Evolutionary conservation across 1,284 basidiomycete species (phyloP), one percentile per base, ranked within the genome.

Genomic region (Ganoderma meredithae): DNA sequence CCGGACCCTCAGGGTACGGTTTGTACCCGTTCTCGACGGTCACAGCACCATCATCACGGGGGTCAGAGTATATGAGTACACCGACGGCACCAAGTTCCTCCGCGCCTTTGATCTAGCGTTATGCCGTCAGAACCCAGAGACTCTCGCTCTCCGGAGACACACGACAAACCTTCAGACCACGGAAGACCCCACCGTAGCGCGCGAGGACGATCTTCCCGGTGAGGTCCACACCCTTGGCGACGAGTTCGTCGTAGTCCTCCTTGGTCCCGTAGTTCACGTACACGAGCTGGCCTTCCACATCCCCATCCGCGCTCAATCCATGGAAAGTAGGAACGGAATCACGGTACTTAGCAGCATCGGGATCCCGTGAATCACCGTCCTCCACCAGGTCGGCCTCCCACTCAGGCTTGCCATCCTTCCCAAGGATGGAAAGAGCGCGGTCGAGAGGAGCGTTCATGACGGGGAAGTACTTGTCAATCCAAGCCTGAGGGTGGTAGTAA

Each of bases 391-490:
- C 84, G 13, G 91, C 95, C 44, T 82, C 83, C 90, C 92, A 95
- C 8, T 86, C 79, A n/a, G 85, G 76, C n/a, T 79, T 73, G 0
- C 88, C 89, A 58, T 88, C 81, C 5, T 82, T 80, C 43, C 81
- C 85, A 27, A 94, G 76, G 44, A 95, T 87, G 64, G 89, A 83
- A 1, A 95, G 79, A 64, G 83, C 84, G 65, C 86, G 86, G 65
- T 90, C 86, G 7, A 91, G 81, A 3, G 93, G 89, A 1, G 88
- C 92, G 79, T 96, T 94, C 81, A 96, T 81, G 47, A 95, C 82
- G 0, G 96, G 95, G 78, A 91, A 95, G 80, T 96, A 96, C 58
- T 85, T 83, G 74, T 94, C 91, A 69, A 95, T 89, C 93, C 93
- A 95, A 22, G 92, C 92, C 8, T 81, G 82, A 0, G 93, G 90